phyloP scores from a whole-genome alignment of 257 asterid species.

The Petrea volubilis region DNA sequence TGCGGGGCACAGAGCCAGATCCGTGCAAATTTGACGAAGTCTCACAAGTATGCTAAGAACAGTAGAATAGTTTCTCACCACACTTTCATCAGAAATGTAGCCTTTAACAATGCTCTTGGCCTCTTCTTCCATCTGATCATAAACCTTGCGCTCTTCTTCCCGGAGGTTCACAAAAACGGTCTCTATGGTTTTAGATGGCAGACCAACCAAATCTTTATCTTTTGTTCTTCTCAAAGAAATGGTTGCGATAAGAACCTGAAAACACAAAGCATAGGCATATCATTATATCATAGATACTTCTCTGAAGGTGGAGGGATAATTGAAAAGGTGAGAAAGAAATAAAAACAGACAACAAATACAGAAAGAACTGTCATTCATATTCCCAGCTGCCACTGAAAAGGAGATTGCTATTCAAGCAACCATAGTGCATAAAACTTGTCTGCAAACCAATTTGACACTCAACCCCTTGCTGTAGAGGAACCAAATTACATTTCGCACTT shows the following conservation, averaged over 20 bases:
- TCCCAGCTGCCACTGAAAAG: not conserved
- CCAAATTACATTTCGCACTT: no score
- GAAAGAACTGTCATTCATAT: not conserved
- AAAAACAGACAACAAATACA: not conserved
- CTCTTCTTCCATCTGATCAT: slow-evolving; percentile 81
- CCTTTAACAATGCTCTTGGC: slow-evolving; percentile 49
- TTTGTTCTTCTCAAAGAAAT: slow-evolving; percentile 86
- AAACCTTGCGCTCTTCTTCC: slow-evolving; percentile 70
- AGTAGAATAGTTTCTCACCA: slow-evolving; percentile 48
- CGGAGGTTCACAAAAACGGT: slow-evolving; percentile 58
- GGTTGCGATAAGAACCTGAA: slow-evolving; percentile 74
- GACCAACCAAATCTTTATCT: slow-evolving; percentile 56
- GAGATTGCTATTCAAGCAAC: not conserved
- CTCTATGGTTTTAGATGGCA: slow-evolving; percentile 71
- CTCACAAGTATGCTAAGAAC: slow-evolving; percentile 74
- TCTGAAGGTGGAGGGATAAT: not conserved
- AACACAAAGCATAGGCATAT: not conserved
- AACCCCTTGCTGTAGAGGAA: no score
- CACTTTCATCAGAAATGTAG: slow-evolving; percentile 44
- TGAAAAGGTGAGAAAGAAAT: not conserved
- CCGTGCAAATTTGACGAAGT: slow-evolving; percentile 75
- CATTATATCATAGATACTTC: not conserved
- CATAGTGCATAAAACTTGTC: not conserved
- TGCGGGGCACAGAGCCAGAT: slow-evolving; percentile 44
- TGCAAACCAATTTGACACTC: not conserved